These are phyloP conservation scores for Asparagopsis taxiformis DNA, from an alignment of 31 red algal genomes.

Conservation along the genomic window DNA sequence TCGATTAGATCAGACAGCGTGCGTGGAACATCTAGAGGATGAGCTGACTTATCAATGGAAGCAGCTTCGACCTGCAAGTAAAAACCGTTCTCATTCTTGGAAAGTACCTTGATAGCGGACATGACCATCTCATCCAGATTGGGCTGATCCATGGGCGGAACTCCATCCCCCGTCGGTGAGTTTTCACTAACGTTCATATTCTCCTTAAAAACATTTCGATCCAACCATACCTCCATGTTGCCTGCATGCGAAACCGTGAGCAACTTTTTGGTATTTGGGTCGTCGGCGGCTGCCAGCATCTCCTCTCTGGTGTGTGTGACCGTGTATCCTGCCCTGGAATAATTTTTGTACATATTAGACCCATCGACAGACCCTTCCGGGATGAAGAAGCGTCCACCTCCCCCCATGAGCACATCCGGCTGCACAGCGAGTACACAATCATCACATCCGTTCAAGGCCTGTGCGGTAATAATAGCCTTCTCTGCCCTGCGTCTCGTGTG, in stretches of 20 bases:
- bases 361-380: conserved; percentile 35
- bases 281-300: conserved; percentile 41
- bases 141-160: conserved; percentile 37
- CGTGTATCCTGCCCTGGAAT: conserved; percentile 30
- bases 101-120: conserved; percentile 48
- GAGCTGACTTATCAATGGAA: conserved; percentile 68
- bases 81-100: conserved; percentile 63
- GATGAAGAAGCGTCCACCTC: conserved; percentile 40
- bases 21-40: conserved; percentile 60
- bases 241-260: conserved; percentile 43
- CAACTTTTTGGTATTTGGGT: conserved; percentile 36
- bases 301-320: conserved; percentile 45
- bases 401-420: conserved; percentile 62
- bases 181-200: conserved; percentile 36
- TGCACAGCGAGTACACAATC: conserved; percentile 27
- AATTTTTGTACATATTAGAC: conserved; percentile 38
- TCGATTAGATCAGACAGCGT: conserved; percentile 54
- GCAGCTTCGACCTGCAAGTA: conserved; percentile 68
- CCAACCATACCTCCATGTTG: conserved; percentile 71
- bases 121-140: conserved; percentile 70
- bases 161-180: conserved; percentile 17
- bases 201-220: conserved; percentile 53
- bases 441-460: conserved; percentile 49
- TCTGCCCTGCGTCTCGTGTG: conserved; percentile 42
- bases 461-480: conserved; percentile 56